Conservation (phyloP, 2,329 filamentous ascomycete species). For the Thelonectria blattea region DNA sequence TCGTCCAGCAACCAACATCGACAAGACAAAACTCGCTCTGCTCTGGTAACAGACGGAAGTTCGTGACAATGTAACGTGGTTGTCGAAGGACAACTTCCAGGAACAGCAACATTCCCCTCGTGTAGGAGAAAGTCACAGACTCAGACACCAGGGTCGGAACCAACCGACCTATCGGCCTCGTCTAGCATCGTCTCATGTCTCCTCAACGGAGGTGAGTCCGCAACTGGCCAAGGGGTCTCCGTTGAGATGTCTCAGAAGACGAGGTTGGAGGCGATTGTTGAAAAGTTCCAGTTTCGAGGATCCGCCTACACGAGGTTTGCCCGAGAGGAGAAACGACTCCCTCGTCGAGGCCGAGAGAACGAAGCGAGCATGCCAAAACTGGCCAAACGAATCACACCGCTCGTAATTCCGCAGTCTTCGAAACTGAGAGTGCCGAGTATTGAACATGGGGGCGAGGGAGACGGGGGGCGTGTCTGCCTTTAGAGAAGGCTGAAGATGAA, state of each 20-base stretch:
- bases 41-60: background rate
- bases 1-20: background rate
- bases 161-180: background rate
- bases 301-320: background rate
- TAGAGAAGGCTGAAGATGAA: background rate
- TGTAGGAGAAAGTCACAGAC: background rate
- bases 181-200: background rate
- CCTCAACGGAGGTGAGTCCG: background rate
- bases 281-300: background rate
- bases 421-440: constrained; percentile 10
- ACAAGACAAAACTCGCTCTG: background rate
- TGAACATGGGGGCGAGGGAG: constrained; percentile 2
- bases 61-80: background rate
- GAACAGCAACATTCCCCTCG: background rate
- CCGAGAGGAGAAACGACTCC: background rate
- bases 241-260: background rate
- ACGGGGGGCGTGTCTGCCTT: background rate
- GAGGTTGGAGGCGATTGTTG: background rate
- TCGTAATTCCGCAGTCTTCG: constrained; percentile 7
- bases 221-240: background rate
- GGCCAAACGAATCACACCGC: constrained; percentile 6
- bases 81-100: background rate
- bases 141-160: background rate
- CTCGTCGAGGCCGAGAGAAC: background rate
- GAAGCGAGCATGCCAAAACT: background rate